Conservation (phyloP, 306 rosid genomes). For the Hippophae rhamnoides region DNA sequence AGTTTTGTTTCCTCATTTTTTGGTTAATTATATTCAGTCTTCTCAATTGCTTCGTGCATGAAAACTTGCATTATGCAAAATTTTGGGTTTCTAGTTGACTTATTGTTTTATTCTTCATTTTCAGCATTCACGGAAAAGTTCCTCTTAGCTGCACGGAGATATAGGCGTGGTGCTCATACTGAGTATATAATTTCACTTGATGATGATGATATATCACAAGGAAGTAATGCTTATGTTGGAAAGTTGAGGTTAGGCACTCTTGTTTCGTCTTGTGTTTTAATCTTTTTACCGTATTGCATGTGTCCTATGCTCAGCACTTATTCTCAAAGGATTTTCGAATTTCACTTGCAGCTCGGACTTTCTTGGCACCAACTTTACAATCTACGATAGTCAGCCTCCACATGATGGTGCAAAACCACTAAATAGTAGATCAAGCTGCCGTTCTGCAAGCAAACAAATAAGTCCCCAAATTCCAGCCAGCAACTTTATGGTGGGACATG, state of each 20-base stretch:
- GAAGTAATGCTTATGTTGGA: slow-evolving; percentile 95
- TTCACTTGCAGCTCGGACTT: slow-evolving; percentile 72
- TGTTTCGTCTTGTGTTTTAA: neutral
- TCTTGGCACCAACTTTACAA: slow-evolving; percentile 88
- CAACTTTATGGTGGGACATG: slow-evolving; percentile 84
- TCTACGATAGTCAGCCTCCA: slow-evolving; percentile 86
- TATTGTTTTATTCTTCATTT: slow-evolving; percentile 1
- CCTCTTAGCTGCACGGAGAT: slow-evolving; percentile 87
- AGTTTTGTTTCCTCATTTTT: neutral
- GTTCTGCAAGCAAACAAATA: slow-evolving; percentile 93
- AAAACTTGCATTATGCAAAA: slow-evolving; percentile 7
- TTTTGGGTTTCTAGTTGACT: slow-evolving; percentile 11
- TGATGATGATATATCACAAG: slow-evolving; percentile 80
- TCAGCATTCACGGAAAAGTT: slow-evolving; percentile 92
- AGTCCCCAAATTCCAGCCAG: slow-evolving; percentile 95
- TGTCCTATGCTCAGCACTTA: too few relatives aligned
- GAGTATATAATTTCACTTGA: slow-evolving; percentile 92
- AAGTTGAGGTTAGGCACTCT: slow-evolving; percentile 62
- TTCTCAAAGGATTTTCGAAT: too few relatives aligned
- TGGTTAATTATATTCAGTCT: neutral
- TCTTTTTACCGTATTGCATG: too few relatives aligned
- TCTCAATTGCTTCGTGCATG: slow-evolving; percentile 8
- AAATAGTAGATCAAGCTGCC: slow-evolving; percentile 60
- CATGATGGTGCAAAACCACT: slow-evolving; percentile 88
- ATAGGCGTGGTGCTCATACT: slow-evolving; percentile 76